phyloP scores from a whole-genome alignment of 495 filamentous ascomycete species.

The Aspergillus mulundensis region DNA sequence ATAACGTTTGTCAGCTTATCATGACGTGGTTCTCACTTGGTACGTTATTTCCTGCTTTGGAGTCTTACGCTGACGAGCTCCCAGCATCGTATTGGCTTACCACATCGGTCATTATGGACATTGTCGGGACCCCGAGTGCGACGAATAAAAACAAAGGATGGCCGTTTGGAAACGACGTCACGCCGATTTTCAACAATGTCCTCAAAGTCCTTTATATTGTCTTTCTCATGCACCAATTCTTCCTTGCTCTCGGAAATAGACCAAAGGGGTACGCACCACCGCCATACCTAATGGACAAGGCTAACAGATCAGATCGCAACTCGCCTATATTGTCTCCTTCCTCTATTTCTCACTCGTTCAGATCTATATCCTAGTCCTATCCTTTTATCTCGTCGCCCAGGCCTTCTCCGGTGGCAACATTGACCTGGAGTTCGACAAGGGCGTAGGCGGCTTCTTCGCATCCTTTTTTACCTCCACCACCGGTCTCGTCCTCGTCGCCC shows the following conservation, averaged over 20 bases:
- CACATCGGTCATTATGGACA: slow-evolving; percentile 92
- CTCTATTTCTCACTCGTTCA: slow-evolving; percentile 82
- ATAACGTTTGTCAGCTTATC: slow-evolving; percentile 82
- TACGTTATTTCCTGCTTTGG: slow-evolving; percentile 33
- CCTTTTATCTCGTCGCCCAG: slow-evolving; percentile 78
- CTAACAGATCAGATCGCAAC: slow-evolving; percentile 1
- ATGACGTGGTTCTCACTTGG: slow-evolving; percentile 95
- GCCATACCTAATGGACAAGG: neutral
- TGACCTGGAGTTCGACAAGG: slow-evolving; percentile 50
- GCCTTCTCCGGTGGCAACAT: slow-evolving; percentile 62
- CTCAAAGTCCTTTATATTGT: slow-evolving; percentile 89
- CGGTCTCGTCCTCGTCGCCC: slow-evolving; percentile 85
- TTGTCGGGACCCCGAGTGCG: slow-evolving; percentile 68
- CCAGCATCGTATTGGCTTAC: slow-evolving; percentile 86
- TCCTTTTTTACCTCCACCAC: slow-evolving; percentile 73
- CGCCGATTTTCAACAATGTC: slow-evolving; percentile 86
- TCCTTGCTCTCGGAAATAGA: slow-evolving; percentile 89
- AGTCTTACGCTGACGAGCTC: neutral
- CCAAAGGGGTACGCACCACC: slow-evolving; percentile 66
- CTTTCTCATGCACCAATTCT: slow-evolving; percentile 89
- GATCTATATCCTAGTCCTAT: slow-evolving; percentile 79
- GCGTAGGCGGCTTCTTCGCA: slow-evolving; percentile 49
- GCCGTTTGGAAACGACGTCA: slow-evolving; percentile 81
- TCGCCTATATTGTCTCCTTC: slow-evolving; percentile 78
- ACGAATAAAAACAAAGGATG: slow-evolving; percentile 45